phyloP scores from a whole-genome alignment of 345 rosid genomes.

The Kernera saxatilis region DNA sequence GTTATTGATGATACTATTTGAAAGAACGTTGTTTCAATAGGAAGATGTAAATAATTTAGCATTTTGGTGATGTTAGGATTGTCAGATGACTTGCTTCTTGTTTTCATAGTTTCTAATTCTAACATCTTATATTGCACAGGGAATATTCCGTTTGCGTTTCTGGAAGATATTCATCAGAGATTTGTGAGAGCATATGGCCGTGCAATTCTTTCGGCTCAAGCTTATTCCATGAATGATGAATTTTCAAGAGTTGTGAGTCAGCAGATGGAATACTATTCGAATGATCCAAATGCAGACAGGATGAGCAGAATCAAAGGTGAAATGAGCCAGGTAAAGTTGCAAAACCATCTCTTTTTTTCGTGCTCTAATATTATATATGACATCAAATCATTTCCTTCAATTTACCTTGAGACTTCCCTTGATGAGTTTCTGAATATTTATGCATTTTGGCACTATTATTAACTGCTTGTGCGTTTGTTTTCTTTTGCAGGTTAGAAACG shows the following conservation, averaged over 20 bases:
- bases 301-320: conserved; percentile 87
- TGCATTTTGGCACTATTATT: background rate
- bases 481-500: conserved; percentile 59
- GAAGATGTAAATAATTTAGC: background rate
- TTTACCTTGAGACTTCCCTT: background rate
- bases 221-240: conserved; percentile 93
- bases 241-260: conserved; percentile 92
- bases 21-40: background rate
- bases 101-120: background rate
- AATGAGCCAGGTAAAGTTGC: conserved; percentile 74
- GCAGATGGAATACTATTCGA: conserved; percentile 83
- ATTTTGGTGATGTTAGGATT: background rate
- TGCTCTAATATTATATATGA: background rate
- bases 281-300: conserved; percentile 86
- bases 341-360: background rate
- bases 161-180: conserved; percentile 92
- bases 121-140: conserved; percentile 31
- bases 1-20: background rate
- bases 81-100: background rate
- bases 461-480: background rate
- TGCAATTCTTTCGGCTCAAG: conserved; percentile 73
- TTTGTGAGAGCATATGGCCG: conserved; percentile 60
- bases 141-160: conserved; percentile 84
- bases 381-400: background rate
- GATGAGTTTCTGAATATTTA: background rate